Percentiles rank a stretch among this genome's conserved stretches.
Conservation (phyloP, 1,284 basidiomycete species). For the Tausonia pullulans region DNA sequence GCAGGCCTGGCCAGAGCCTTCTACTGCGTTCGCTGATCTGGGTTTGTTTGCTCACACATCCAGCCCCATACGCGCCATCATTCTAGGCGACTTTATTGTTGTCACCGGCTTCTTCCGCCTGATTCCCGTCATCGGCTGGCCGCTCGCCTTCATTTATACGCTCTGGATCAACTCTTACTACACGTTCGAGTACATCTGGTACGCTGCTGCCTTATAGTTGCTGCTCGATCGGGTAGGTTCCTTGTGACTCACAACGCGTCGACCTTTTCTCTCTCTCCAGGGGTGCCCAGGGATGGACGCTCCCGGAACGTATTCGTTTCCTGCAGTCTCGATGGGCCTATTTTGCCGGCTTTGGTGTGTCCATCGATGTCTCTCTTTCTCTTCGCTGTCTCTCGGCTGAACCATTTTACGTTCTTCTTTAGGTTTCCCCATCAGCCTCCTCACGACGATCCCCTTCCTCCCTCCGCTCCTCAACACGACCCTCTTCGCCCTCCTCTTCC, state of each 20-base stretch:
- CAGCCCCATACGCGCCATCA: slow-evolving; percentile 24
- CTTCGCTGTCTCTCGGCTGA: background rate
- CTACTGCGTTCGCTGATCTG: background rate
- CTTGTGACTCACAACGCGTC: too few relatives aligned
- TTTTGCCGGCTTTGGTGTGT: slow-evolving; percentile 33
- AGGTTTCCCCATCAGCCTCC: slow-evolving; percentile 16
- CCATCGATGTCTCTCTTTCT: background rate
- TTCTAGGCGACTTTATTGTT: slow-evolving; percentile 34
- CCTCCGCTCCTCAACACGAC: slow-evolving; percentile 34
- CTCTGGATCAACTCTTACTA: slow-evolving; percentile 34
- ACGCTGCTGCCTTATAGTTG: too few relatives aligned
- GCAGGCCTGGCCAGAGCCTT: background rate
- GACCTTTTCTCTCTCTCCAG: too few relatives aligned
- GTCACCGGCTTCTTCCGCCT: slow-evolving; percentile 28
- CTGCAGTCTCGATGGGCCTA: slow-evolving; percentile 28
- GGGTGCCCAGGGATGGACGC: slow-evolving; percentile 25
- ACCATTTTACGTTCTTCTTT: background rate
- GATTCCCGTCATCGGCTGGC: slow-evolving; percentile 29
- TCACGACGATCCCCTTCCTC: slow-evolving; percentile 30
- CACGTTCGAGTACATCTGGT: slow-evolving; percentile 32
- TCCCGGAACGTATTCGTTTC: slow-evolving; percentile 27
- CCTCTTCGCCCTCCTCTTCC: slow-evolving; percentile 34
- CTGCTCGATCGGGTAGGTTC: too few relatives aligned
- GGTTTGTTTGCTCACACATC: background rate
- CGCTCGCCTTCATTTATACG: slow-evolving; percentile 28